Conservation (phyloP, 768 basidiomycete genomes). For the Scleroderma bovista region DNA sequence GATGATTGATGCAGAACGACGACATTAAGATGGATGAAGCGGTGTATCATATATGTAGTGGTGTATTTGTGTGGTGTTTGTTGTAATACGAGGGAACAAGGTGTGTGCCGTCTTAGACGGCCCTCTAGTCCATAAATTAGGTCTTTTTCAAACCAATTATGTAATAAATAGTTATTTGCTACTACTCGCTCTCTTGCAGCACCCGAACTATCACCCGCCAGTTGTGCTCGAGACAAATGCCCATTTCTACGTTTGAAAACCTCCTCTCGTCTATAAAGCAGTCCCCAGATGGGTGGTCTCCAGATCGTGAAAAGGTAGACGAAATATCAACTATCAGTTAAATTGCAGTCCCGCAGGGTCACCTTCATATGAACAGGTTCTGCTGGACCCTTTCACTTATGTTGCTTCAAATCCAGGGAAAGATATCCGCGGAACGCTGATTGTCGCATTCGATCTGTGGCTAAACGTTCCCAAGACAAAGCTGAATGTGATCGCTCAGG, state of each 20-base stretch:
- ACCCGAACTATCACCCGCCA: neutral
- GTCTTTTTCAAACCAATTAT: too few species aligned
- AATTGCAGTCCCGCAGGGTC: neutral
- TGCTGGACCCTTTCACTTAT: constrained; percentile 85
- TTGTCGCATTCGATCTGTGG: constrained; percentile 89
- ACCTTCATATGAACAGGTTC: constrained; percentile 22
- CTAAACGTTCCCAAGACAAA: constrained; percentile 68
- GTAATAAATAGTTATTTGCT: too few species aligned
- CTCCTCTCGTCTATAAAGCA: neutral
- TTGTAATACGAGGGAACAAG: too few species aligned
- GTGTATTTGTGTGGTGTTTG: too few species aligned
- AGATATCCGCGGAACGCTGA: constrained; percentile 76
- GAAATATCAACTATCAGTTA: too few species aligned
- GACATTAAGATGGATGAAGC: too few species aligned
- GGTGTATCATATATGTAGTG: too few species aligned
- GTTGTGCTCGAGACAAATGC: neutral
- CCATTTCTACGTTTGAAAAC: neutral
- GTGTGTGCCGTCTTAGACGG: too few species aligned
- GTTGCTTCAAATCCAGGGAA: constrained; percentile 81
- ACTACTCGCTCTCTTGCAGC: too few species aligned
- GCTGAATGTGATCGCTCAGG: constrained; percentile 60
- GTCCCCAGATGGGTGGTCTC: neutral
- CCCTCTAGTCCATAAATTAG: too few species aligned
- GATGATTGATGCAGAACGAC: too few species aligned
- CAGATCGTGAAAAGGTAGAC: constrained; percentile 1